Base-by-base conservation (phyloP, 257 asterid species). In the Rubia yunnanensis region DNA sequence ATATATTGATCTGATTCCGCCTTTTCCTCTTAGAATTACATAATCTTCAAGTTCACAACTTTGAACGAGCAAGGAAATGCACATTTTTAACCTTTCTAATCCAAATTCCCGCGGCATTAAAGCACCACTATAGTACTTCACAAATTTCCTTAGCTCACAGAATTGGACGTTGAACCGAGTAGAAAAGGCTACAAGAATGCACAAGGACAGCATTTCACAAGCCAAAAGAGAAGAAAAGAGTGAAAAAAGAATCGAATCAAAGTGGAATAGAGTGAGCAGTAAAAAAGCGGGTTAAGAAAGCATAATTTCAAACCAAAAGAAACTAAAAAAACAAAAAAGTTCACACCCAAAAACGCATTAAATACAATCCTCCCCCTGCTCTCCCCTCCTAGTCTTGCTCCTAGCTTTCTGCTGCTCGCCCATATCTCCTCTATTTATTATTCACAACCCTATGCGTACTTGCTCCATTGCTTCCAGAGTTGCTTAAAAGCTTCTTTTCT, bases 181-280 rank as follows among this genome's bases (percentile, higher is more conserved):
- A 49, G 55, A 24, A 18, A 17, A 14, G 53, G 20, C 53, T 46
- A 46, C 0, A 41, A 41, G 9, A 41, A 41, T 41, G 49, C 49
- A 41, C 4, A 34, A 50, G 44, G 41, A 36, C 62, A n/a, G 39
- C 9, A 35, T 3, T 35, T 35, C 9, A 35, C 1, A 38, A 63
- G 50, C 48, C 66, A n/a, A n/a, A 18, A 3, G 28, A 23, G 49
- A 13, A 7, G 5, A 22, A 5, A 30, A 27, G 35, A 55, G 36
- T 55, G 14, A 55, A 55, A 55, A 55, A 7, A n/a, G 63, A 75
- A 74, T 73, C 71, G 76, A 70, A 72, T 44, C n/a, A 13, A 8
- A 76, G 78, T 79, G 83, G 77, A 79, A 50, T 63, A 72, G 79
- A 70, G 76, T 66, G 7, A 14, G 50, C 20, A 14, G 50, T 44